Percentiles rank a stretch among this genome's conserved stretches.
Conservation (phyloP, 2,329 filamentous ascomycete genomes). For the Beauveria asiatica region DNA sequence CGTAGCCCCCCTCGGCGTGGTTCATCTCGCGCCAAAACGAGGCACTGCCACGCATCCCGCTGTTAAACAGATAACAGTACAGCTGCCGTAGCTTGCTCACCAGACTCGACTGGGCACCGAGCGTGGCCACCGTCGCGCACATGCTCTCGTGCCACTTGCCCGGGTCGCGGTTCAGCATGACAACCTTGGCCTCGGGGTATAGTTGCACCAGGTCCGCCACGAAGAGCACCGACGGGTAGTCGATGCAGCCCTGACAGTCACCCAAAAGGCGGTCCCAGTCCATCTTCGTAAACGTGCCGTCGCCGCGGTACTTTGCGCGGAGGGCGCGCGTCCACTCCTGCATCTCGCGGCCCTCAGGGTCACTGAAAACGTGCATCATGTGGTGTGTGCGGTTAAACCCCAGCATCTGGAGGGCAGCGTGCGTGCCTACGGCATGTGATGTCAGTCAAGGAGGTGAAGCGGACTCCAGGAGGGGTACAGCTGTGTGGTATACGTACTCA, state of each 20-base stretch:
- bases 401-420: slow-evolving; percentile 8
- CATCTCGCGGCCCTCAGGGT: background rate
- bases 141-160: slow-evolving; percentile 14
- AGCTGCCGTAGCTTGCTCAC: slow-evolving; percentile 18
- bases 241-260: slow-evolving; percentile 13
- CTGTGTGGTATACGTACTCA: background rate
- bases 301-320: slow-evolving; percentile 6
- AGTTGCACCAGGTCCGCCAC: slow-evolving; percentile 14
- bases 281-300: background rate
- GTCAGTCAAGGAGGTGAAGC: background rate
- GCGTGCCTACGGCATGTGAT: background rate
- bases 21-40: slow-evolving; percentile 3
- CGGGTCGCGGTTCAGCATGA: slow-evolving; percentile 14
- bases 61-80: slow-evolving; percentile 14
- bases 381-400: slow-evolving; percentile 15
- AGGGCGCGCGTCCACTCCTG: slow-evolving; percentile 8
- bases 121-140: slow-evolving; percentile 14
- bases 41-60: slow-evolving; percentile 10
- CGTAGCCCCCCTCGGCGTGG: slow-evolving; percentile 13
- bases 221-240: slow-evolving; percentile 14
- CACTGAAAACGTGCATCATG: slow-evolving; percentile 1
- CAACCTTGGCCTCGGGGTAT: slow-evolving; percentile 15
- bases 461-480: background rate
- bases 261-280: slow-evolving; percentile 16
- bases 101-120: background rate